Conservation (phyloP, 352 stramenopile genomes). For the Phytophthora rubi region DNA sequence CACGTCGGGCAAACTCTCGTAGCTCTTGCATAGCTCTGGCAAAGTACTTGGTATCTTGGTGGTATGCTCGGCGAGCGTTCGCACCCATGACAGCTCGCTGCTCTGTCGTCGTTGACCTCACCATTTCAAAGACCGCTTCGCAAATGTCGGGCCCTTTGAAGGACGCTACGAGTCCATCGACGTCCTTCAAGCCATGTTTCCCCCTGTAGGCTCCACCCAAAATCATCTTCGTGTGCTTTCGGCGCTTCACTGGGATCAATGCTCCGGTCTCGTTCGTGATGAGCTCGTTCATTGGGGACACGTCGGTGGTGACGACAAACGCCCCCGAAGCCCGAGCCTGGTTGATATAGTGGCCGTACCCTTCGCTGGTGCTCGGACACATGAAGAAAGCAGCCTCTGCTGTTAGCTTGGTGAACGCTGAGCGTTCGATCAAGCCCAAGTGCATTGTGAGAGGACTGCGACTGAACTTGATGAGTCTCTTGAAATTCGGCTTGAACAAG, state of each 20-base stretch:
- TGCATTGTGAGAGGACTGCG: conserved; percentile 41
- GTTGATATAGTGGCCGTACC: conserved; percentile 78
- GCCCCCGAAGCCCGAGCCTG: conserved; percentile 56
- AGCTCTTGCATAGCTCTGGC: conserved; percentile 46
- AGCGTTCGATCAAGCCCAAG: conserved; percentile 26
- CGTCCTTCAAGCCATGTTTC: conserved; percentile 28
- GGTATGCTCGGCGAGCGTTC: conserved; percentile 44
- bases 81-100: conserved; percentile 38
- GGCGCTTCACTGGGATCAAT: conserved; percentile 13
- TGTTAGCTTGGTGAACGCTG: conserved; percentile 50
- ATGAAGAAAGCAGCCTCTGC: conserved; percentile 58
- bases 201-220: conserved; percentile 33
- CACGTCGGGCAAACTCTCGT: conserved; percentile 31
- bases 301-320: conserved; percentile 56
- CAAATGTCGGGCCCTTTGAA: conserved; percentile 24
- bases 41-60: conserved; percentile 59
- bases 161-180: conserved; percentile 33
- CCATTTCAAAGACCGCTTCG: conserved; percentile 29
- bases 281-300: conserved; percentile 73
- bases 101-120: conserved; percentile 33
- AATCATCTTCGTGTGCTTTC: conserved; percentile 19
- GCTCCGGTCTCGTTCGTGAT: conserved; percentile 20
- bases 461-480: conserved; percentile 22
- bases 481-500: conserved; percentile 21
- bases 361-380: conserved; percentile 63